A percentile compares a stretch with the other conserved stretches of the same genome.
These are phyloP conservation scores for Termitomyces sp. DNA, from an alignment of 768 basidiomycete genomes.

Conservation along the genomic window DNA sequence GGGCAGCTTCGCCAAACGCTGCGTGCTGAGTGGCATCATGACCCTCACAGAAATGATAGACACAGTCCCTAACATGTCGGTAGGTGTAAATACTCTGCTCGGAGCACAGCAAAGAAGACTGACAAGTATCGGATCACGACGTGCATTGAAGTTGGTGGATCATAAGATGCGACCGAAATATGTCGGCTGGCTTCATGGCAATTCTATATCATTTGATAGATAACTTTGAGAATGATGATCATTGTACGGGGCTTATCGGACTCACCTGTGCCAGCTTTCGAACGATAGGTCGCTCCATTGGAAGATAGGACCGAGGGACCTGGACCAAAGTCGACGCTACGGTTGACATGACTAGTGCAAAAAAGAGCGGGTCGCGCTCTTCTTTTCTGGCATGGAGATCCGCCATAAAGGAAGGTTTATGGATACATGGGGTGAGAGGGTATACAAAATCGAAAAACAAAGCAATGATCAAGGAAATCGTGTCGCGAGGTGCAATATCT, in stretches of 20 bases:
- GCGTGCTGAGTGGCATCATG: conserved; percentile 86
- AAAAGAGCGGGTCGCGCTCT: conserved; percentile 87
- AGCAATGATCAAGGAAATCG: conserved; percentile 75
- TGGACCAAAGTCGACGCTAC: conserved; percentile 86
- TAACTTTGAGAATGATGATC: background rate
- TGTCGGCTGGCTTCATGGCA: conserved; percentile 82
- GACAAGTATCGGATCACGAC: conserved; percentile 89
- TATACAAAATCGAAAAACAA: conserved; percentile 95
- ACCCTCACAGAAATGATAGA: conserved; percentile 87
- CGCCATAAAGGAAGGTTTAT: conserved; percentile 90
- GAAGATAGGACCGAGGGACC: conserved; percentile 82
- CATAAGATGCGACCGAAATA: conserved; percentile 75
- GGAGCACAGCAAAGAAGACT: conserved; percentile 23
- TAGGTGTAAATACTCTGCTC: conserved; percentile 1
- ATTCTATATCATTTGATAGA: conserved; percentile 30
- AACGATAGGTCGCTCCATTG: conserved; percentile 82
- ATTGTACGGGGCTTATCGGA: conserved; percentile 1
- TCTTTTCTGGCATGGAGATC: conserved; percentile 77
- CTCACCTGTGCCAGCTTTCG: conserved; percentile 66
- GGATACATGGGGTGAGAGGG: conserved; percentile 85
- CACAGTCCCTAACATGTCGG: conserved; percentile 53
- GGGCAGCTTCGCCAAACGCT: conserved; percentile 81
- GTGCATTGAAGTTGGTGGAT: conserved; percentile 79
- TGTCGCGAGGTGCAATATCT: conserved; percentile 77
- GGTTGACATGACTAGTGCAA: conserved; percentile 85